phyloP scores from a whole-genome alignment of 257 asterid genomes.

The Solanum dulcamara region DNA sequence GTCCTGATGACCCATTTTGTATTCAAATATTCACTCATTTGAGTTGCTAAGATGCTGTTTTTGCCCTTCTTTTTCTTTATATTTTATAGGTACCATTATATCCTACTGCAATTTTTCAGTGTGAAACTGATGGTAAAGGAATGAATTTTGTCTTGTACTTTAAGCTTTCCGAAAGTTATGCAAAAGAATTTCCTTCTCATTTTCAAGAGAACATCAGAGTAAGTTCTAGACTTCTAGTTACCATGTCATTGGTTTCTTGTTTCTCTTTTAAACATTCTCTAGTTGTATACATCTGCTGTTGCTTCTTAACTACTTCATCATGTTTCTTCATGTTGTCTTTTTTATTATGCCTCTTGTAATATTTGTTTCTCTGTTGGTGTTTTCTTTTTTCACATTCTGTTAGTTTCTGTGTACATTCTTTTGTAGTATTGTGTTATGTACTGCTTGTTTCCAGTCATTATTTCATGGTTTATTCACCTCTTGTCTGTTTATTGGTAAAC shows the following conservation, averaged over 20 bases:
- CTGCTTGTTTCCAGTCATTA: background rate
- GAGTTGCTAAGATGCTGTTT: background rate
- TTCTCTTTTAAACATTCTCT: background rate
- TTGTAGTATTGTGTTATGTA: background rate
- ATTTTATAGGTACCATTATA: slow-evolving; percentile 23
- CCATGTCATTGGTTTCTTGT: background rate
- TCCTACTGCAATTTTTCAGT: slow-evolving; percentile 28
- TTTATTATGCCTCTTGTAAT: background rate
- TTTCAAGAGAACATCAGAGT: slow-evolving; percentile 38
- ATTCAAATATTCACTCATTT: background rate
- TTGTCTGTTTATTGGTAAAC: background rate
- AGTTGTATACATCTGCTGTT: background rate
- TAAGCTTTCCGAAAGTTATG: slow-evolving; percentile 26
- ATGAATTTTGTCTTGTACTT: slow-evolving; percentile 31
- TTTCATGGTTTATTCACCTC: background rate
- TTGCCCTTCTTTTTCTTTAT: background rate
- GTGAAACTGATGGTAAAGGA: slow-evolving; percentile 39
- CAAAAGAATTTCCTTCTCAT: slow-evolving; percentile 28
- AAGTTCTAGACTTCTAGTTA: background rate
- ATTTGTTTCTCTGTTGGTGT: background rate
- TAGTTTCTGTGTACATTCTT: background rate
- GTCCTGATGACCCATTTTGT: background rate
- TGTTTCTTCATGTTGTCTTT: background rate
- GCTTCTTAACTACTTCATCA: background rate
- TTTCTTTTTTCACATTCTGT: background rate